Conservation (phyloP, 257 asterid genomes). For the Nicotiana attenuata region DNA sequence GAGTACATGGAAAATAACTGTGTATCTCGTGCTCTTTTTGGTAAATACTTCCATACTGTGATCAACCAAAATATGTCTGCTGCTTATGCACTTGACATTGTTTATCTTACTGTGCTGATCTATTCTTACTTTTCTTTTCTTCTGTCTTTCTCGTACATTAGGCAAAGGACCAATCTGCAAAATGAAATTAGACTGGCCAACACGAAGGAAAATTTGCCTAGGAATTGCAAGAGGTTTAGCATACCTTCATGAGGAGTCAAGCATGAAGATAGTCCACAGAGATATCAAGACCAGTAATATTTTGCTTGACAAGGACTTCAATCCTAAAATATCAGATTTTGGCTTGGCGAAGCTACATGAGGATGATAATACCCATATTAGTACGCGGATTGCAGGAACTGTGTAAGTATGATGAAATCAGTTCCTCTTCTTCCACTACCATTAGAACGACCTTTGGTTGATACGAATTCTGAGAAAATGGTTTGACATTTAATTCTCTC, state of each 20-base stretch:
- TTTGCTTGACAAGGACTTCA: slow-evolving; percentile 71
- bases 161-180: slow-evolving; percentile 43
- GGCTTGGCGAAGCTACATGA: slow-evolving; percentile 86
- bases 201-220: slow-evolving; percentile 64
- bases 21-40: slow-evolving; percentile 70
- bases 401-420: slow-evolving; percentile 45
- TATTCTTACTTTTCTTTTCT: neutral
- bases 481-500: neutral
- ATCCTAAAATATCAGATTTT: slow-evolving; percentile 83
- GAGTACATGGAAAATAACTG: slow-evolving; percentile 92
- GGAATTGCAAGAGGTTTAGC: slow-evolving; percentile 82
- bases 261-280: slow-evolving; percentile 76
- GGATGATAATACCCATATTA: slow-evolving; percentile 70
- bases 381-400: slow-evolving; percentile 92
- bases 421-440: neutral
- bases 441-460: neutral
- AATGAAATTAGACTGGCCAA: slow-evolving; percentile 70
- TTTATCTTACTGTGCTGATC: neutral
- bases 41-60: slow-evolving; percentile 31
- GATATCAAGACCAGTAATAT: slow-evolving; percentile 87
- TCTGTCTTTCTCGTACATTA: slow-evolving; percentile 21
- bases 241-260: slow-evolving; percentile 86
- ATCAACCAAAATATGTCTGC: neutral
- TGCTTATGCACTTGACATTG: neutral
- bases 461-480: neutral